Conservation (phyloP, 169 alveolate species). For the Eimeria falciformis region DNA sequence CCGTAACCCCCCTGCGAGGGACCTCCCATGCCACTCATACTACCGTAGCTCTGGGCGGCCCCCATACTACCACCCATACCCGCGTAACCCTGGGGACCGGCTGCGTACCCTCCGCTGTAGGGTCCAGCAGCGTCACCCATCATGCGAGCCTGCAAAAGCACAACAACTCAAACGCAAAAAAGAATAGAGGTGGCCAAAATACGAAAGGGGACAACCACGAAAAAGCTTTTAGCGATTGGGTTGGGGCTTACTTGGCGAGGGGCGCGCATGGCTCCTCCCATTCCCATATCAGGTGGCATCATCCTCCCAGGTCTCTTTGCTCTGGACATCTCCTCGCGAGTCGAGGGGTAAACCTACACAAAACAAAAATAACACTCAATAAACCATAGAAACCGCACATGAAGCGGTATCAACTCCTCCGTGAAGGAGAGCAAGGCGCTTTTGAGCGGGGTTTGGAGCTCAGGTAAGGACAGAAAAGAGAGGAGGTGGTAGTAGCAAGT, state of each 20-base stretch:
- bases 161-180: neutral
- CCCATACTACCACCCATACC: slow-evolving; percentile 59
- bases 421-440: too few relatives aligned
- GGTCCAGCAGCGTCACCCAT: slow-evolving; percentile 64
- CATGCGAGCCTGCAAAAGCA: slow-evolving; percentile 47
- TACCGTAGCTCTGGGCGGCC: slow-evolving; percentile 57
- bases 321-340: slow-evolving; percentile 72
- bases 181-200: neutral
- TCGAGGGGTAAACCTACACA: slow-evolving; percentile 71
- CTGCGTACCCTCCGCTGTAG: slow-evolving; percentile 63
- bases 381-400: neutral
- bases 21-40: slow-evolving; percentile 63
- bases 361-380: neutral
- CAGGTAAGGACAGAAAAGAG: too few relatives aligned
- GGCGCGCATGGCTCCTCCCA: slow-evolving; percentile 70
- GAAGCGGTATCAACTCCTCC: too few relatives aligned
- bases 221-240: neutral
- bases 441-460: too few relatives aligned
- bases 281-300: slow-evolving; percentile 42
- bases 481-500: too few relatives aligned
- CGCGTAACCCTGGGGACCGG: slow-evolving; percentile 55
- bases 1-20: slow-evolving; percentile 60
- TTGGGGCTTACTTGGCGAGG: slow-evolving; percentile 49
- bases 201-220: neutral
- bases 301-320: slow-evolving; percentile 70